Evolutionary conservation across 805 yeast genomes (phyloP).

Genomic region (Candida taoyuanica): DNA sequence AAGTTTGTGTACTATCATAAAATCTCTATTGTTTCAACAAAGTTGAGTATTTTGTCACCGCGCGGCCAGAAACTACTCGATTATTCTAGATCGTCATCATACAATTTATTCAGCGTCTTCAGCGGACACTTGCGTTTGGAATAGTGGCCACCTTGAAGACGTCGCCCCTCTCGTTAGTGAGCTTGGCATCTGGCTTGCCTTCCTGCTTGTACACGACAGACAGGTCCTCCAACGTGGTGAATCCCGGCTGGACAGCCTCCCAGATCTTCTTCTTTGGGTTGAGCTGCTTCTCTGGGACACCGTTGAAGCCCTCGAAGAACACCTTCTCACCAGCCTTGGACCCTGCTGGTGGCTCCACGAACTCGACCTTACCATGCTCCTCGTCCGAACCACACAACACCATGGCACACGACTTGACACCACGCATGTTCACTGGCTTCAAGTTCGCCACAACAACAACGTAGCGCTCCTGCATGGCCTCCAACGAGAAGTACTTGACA

Average conservation of each 20-base stretch:
- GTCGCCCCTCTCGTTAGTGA: constrained; percentile 79
- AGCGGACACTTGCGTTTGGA: constrained; percentile 76
- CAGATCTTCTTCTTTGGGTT: constrained; percentile 98
- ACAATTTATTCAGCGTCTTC: constrained; percentile 19
- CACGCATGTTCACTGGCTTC: constrained; percentile 98
- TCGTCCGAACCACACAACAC: constrained; percentile 86
- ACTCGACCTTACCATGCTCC: constrained; percentile 65
- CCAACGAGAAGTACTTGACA: constrained; percentile 82
- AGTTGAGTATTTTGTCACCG: neutral
- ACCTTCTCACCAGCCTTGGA: constrained; percentile 94
- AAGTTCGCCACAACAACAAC: constrained; percentile 92
- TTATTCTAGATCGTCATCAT: neutral
- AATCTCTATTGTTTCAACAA: too few species aligned
- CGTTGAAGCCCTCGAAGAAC: constrained; percentile 87
- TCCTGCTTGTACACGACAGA: constrained; percentile 78
- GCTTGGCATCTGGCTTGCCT: constrained; percentile 61
- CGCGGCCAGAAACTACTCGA: neutral
- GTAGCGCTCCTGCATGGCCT: constrained; percentile 91
- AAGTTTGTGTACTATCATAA: too few species aligned
- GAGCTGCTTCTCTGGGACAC: constrained; percentile 84
- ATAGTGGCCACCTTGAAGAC: constrained; percentile 68
- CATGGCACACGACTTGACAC: constrained; percentile 94
- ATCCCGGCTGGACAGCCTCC: constrained; percentile 91
- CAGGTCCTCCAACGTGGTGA: constrained; percentile 70
- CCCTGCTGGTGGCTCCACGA: constrained; percentile 90